Evolutionary conservation across 1,284 basidiomycete genomes (phyloP), one percentile per base, ranked within the genome.

Genomic region (Cryptococcus floricola): DNA sequence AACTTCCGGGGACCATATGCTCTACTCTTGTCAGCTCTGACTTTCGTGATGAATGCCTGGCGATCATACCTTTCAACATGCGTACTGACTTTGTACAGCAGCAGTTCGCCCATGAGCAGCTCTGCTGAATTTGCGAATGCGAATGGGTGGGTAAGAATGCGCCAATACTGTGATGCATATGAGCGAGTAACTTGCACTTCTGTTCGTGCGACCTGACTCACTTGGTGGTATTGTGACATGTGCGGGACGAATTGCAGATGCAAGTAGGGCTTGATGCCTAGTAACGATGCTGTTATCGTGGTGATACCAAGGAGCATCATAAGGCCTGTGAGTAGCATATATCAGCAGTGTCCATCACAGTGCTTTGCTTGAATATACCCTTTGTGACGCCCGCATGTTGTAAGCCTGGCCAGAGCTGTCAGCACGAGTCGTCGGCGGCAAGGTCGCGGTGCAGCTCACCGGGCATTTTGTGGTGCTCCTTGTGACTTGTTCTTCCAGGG

Each of bases 1-100:
- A 84, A 96, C 73, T 96, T 96, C 56, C 86, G 76, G 52, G 85
- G 87, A 2, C 93, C 93, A 69, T 93, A 95, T 41, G 85, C 84
- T 34, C 75, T 77, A 47, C 16, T 9, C 18, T 47, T n/a, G 4
- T 63, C 37, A 60, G 59, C 49, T 39, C 27, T 23, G 18, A 39
- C 31, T 9, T 12, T 50, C 23, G 23, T 23, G 3, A 23, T 23
- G 23, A 23, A 23, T 23, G 23, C 23, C 23, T 23, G 23, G 23
- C 23, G 23, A 13, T 7, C 45, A 23, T n/a, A 42, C 53, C 93
- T 82, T 70, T 97, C 93, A 44, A 95, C 81, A 25, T 83, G 82
- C 2, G 90, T 76, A 1, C 84, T 84, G 23, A 85, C 80, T 68
- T 85, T 84, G 75, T 87, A 94, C 2, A 96, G 76, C 14, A 93